Percentiles rank a stretch among this genome's conserved stretches.
phyloP scores from a whole-genome alignment of 2,329 filamentous ascomycete species.

The Microsporum canis region DNA sequence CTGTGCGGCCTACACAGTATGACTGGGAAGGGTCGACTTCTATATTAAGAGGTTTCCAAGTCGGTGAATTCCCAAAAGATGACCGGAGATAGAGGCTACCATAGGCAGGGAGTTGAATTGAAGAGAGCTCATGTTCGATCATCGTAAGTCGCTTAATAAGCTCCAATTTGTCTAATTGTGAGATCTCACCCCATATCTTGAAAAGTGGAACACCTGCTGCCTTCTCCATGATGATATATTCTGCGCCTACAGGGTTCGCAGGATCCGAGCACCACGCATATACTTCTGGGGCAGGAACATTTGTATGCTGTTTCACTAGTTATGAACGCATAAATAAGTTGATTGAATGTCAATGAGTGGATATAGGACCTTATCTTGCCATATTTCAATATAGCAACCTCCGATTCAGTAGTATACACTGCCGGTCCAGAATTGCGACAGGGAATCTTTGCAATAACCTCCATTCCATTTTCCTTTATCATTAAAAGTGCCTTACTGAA shows the following conservation, averaged over 20 bases:
- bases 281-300: constrained; percentile 20
- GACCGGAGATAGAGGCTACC: constrained; percentile 18
- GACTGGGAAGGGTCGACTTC: neutral
- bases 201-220: constrained; percentile 6
- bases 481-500: constrained; percentile 26
- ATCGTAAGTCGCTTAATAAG: constrained; percentile 18
- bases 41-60: constrained; percentile 23
- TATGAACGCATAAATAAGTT: neutral
- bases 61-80: constrained; percentile 14
- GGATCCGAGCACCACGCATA: constrained; percentile 17
- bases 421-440: constrained; percentile 23
- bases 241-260: constrained; percentile 11
- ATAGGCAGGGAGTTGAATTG: constrained; percentile 20
- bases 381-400: constrained; percentile 23
- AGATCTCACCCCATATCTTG: constrained; percentile 9
- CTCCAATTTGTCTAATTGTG: constrained; percentile 14
- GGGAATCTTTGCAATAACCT: constrained; percentile 26
- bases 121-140: constrained; percentile 13
- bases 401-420: constrained; percentile 21
- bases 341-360: neutral
- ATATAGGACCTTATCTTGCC: constrained; percentile 11
- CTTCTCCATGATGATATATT: constrained; percentile 13
- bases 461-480: constrained; percentile 19
- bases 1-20: neutral
- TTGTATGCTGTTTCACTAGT: constrained; percentile 16